phyloP scores from a whole-genome alignment of 805 yeast genomes.

The Priceomyces castillae region DNA sequence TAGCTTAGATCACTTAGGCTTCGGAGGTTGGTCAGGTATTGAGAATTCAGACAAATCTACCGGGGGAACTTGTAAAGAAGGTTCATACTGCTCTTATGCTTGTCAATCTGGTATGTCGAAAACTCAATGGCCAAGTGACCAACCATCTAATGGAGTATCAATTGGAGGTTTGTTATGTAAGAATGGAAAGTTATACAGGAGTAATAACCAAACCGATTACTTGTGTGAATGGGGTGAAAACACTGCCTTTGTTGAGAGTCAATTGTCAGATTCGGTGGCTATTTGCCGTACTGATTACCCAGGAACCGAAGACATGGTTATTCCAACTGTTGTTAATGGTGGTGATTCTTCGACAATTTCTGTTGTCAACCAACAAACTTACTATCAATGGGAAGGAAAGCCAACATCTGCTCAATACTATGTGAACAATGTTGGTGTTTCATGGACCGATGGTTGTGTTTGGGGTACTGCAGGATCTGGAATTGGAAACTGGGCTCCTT shows the following conservation, averaged over 20 bases:
- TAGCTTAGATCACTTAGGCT: constrained; percentile 43
- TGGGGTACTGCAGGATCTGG: constrained; percentile 85
- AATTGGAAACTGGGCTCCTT: constrained; percentile 98
- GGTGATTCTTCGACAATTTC: constrained; percentile 67
- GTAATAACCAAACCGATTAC: constrained; percentile 59
- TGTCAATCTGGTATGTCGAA: constrained; percentile 99
- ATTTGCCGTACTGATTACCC: constrained; percentile 99
- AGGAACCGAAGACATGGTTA: constrained; percentile 97
- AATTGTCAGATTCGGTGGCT: constrained; percentile 67
- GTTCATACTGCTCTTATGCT: constrained; percentile 94
- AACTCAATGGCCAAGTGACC: constrained; percentile 93
- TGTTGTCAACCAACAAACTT: constrained; percentile 72
- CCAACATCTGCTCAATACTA: constrained; percentile 93
- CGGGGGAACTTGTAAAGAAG: constrained; percentile 76
- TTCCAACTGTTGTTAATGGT: constrained; percentile 79
- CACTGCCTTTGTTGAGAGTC: constrained; percentile 65
- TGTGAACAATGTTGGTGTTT: constrained; percentile 93
- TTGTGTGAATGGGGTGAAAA: constrained; percentile 87
- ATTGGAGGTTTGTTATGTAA: constrained; percentile 91
- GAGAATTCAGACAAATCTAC: constrained; percentile 58
- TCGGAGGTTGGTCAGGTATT: constrained; percentile 86
- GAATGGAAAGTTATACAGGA: constrained; percentile 77
- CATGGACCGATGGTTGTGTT: constrained; percentile 82
- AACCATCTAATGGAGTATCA: constrained; percentile 86
- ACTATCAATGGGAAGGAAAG: constrained; percentile 80